phyloP scores from a whole-genome alignment of 768 basidiomycete species.

The Russula olivacea region DNA sequence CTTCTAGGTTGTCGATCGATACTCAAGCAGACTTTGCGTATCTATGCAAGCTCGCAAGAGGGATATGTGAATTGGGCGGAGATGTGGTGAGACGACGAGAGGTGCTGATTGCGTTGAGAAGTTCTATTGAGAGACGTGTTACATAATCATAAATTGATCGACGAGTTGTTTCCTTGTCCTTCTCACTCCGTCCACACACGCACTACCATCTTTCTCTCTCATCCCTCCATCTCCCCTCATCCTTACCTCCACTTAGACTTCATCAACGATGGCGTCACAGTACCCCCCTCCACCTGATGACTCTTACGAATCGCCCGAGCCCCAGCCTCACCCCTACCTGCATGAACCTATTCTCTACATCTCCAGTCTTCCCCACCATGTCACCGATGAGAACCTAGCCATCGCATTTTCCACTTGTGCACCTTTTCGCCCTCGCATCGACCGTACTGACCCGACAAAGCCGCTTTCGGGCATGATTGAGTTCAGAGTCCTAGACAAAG shows the following conservation, averaged over 20 bases:
- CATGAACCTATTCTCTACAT: constrained; percentile 80
- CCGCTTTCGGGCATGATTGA: constrained; percentile 70
- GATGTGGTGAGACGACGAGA: constrained; percentile 49
- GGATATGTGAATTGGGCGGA: constrained; percentile 46
- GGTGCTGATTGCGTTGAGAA: constrained; percentile 50
- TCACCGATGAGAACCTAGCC: constrained; percentile 74
- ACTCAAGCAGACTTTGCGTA: constrained; percentile 90
- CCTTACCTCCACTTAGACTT: neutral
- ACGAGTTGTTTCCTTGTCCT: constrained; percentile 10
- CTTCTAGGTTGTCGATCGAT: constrained; percentile 62
- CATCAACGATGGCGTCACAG: constrained; percentile 16
- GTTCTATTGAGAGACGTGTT: constrained; percentile 30
- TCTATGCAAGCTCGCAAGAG: constrained; percentile 56
- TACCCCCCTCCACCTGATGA: constrained; percentile 22
- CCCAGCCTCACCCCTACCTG: constrained; percentile 71
- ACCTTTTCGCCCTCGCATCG: constrained; percentile 75
- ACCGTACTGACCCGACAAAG: constrained; percentile 49
- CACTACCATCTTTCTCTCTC: neutral
- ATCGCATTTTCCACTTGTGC: constrained; percentile 66
- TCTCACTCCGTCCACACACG: neutral
- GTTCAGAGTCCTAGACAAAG: constrained; percentile 77
- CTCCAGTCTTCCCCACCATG: constrained; percentile 65
- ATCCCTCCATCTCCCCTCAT: neutral
- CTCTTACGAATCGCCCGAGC: constrained; percentile 21
- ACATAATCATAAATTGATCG: constrained; percentile 23